These are phyloP conservation scores for Dactylis glomerata DNA, from an alignment of 176 grass and related monocot genomes.

Conservation along the genomic window DNA sequence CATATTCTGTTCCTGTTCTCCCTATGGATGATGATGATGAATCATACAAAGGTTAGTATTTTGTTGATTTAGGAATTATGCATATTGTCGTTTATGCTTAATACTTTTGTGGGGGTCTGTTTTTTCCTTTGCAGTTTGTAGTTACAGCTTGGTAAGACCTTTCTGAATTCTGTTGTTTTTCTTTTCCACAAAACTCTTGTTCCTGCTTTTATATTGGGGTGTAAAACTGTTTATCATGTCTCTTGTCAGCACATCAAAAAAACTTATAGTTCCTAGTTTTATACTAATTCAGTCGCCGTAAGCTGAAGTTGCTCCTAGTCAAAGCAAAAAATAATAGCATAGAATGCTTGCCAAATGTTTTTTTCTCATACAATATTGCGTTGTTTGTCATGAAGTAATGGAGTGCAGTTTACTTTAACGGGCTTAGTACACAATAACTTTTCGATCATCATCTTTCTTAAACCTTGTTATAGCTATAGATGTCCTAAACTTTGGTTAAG, in stretches of 20 bases:
- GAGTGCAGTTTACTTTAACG: background rate
- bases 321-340: background rate
- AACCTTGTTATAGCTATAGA: background rate
- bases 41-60: conserved; percentile 48
- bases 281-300: background rate
- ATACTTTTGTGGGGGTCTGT: background rate
- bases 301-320: background rate
- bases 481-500: background rate
- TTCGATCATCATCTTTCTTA: background rate
- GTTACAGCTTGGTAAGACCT: background rate
- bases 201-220: background rate
- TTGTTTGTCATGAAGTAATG: conserved; percentile 8
- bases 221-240: background rate
- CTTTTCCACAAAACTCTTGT: background rate
- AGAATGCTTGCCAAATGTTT: background rate
- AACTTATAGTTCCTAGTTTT: background rate
- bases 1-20: conserved; percentile 44
- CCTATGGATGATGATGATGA: conserved; percentile 61
- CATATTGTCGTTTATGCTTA: background rate
- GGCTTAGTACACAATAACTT: background rate
- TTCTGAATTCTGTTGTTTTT: background rate
- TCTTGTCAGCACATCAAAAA: background rate
- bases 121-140: background rate
- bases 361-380: background rate
- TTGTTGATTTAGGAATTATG: background rate